A percentile compares a stretch with the other conserved stretches of the same genome.
Conservation (phyloP, 768 basidiomycete genomes). For the Mycena metata region DNA sequence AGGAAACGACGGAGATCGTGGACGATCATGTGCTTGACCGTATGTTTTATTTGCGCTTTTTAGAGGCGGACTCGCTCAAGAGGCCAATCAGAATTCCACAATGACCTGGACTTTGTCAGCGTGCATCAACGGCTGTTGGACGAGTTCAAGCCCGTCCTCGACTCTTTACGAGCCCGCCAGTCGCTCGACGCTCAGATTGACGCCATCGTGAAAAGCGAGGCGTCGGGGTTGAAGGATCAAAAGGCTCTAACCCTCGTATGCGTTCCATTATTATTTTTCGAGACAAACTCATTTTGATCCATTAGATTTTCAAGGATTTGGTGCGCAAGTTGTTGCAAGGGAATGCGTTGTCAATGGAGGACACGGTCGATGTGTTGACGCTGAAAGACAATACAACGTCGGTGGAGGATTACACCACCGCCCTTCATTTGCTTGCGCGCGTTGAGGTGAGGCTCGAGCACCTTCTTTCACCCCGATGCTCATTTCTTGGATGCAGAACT, state of each 20-base stretch:
- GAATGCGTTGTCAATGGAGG: constrained; percentile 81
- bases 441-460: constrained; percentile 57
- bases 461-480: constrained; percentile 2
- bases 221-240: constrained; percentile 58
- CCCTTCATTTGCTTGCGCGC: constrained; percentile 74
- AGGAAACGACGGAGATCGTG: constrained; percentile 61
- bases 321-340: constrained; percentile 81
- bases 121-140: constrained; percentile 80
- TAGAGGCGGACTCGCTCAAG: constrained; percentile 17
- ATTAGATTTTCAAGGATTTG: constrained; percentile 77
- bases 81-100: constrained; percentile 76
- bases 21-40: constrained; percentile 72
- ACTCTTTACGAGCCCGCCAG: constrained; percentile 67
- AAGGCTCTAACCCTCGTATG: constrained; percentile 68
- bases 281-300: not conserved
- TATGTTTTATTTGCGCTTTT: constrained; percentile 43
- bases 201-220: constrained; percentile 68
- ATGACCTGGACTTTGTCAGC: constrained; percentile 88
- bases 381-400: constrained; percentile 81
- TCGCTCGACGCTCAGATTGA: constrained; percentile 80
- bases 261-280: constrained; percentile 10
- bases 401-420: constrained; percentile 76
- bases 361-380: constrained; percentile 85
- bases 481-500: constrained; percentile 55
- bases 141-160: constrained; percentile 68